phyloP scores from a whole-genome alignment of 495 filamentous ascomycete genomes.

The Elasticomyces elasticus region DNA sequence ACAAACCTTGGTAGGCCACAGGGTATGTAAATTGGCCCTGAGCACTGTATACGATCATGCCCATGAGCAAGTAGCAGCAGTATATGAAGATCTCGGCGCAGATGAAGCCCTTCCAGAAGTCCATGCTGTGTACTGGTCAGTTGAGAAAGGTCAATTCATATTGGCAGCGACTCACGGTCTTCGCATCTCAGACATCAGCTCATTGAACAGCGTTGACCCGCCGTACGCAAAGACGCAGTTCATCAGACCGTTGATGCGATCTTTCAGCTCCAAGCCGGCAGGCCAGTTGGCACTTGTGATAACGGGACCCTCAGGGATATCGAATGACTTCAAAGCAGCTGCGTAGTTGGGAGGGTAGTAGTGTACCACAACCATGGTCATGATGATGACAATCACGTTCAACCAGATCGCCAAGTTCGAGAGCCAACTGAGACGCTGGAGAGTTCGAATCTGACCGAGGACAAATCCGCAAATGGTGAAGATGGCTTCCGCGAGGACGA shows the following conservation, averaged over 20 bases:
- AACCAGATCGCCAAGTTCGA: conserved; percentile 50
- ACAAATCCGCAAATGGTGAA: conserved; percentile 39
- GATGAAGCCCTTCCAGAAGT: conserved; percentile 23
- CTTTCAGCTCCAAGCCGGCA: background rate
- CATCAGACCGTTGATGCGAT: conserved; percentile 15
- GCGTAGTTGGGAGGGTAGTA: conserved; percentile 10
- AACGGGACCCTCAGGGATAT: background rate
- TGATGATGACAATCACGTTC: conserved; percentile 44
- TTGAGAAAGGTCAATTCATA: background rate
- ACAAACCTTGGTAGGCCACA: conserved; percentile 11
- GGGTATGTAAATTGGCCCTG: conserved; percentile 18
- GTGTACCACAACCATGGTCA: conserved; percentile 10
- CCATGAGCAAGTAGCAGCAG: conserved; percentile 16
- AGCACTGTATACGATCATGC: conserved; percentile 17
- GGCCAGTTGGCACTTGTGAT: conserved; percentile 3
- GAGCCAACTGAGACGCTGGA: conserved; percentile 47
- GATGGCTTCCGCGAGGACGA: conserved; percentile 1
- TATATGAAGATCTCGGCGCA: conserved; percentile 20
- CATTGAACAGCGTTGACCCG: conserved; percentile 20
- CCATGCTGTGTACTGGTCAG: background rate
- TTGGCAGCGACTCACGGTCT: background rate
- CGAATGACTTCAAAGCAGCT: background rate
- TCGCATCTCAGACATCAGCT: conserved; percentile 24
- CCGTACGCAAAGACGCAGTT: conserved; percentile 17
- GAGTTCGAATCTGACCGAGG: conserved; percentile 43